Base-by-base conservation (phyloP, 2,329 filamentous ascomycete species). In the Massarina eburnea region DNA sequence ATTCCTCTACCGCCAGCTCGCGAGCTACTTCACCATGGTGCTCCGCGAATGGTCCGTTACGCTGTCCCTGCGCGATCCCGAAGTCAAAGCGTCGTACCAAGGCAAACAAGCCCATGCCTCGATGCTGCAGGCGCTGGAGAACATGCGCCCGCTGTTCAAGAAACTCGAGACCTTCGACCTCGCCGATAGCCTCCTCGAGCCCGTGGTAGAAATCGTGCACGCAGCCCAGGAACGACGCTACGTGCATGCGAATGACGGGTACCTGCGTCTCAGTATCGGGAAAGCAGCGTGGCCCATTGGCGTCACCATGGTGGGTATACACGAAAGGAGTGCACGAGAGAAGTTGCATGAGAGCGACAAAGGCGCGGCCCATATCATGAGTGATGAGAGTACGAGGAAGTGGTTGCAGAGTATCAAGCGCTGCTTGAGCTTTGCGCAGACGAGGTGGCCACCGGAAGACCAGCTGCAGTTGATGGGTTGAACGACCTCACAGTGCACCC, bases 241-340 rank as follows among this genome's bases (percentile, higher is more conserved):
- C 66, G 92, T 99, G 37, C 89, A 96, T 72, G 94, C 94, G 26
- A 97, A 97, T 67, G 89, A 99, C 68, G 91, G 90, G 0, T 99
- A 99, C 70, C 76, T 99, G 49, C 81, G 89, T 42, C 77, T 99
- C 43, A 95, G 89, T 68, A 99, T 99, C 64, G 91, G 91, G 54
- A 96, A 96, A 75, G 91, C 91, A 57, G 94, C 94, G 14, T 99
- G 94, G 94, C 94, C 94, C 19, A 99, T 99, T 64, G 94, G 94
- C 73, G 94, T 99, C 30, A 99, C 94, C 70, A 99, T 97, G 94
- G 94, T 99, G 64, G 94, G 94, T 78, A 99, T 99, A 61, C 94
- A 99, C 81, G 94, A 97, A 77, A 84, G 94, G 65, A 94, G 88
- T 57, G 92, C 94, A 17, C 83, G 94, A 52, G 94, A 99, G 74